A percentile compares a stretch with the other conserved stretches of the same genome.
These are phyloP conservation scores for Ricinus communis DNA, from an alignment of 345 rosid species.

Conservation along the genomic window DNA sequence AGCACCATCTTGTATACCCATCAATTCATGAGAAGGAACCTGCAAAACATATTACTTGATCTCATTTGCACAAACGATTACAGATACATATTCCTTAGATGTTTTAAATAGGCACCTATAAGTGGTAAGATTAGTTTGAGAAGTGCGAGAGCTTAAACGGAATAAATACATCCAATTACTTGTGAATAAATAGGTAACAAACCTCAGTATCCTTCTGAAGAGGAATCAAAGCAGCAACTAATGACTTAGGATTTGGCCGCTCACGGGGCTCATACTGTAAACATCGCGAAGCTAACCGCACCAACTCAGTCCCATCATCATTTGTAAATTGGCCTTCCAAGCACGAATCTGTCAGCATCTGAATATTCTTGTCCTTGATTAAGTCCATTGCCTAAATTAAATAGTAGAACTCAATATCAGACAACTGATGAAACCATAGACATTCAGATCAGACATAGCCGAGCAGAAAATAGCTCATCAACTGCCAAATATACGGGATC, in stretches of 20 bases:
- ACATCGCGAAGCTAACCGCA: slow-evolving; percentile 76
- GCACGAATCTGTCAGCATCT: slow-evolving; percentile 82
- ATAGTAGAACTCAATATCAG: slow-evolving; percentile 8
- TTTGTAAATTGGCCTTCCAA: slow-evolving; percentile 78
- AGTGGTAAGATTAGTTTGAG: slow-evolving; percentile 8
- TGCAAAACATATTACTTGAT: slow-evolving; percentile 27
- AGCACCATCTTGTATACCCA: slow-evolving; percentile 68
- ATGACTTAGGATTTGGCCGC: slow-evolving; percentile 69
- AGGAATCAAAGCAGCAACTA: slow-evolving; percentile 67
- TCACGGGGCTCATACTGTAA: slow-evolving; percentile 81
- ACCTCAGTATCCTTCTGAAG: slow-evolving; percentile 88
- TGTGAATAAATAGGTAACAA: slow-evolving; percentile 8
- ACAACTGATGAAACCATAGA: slow-evolving; percentile 1
- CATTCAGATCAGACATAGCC: not conserved
- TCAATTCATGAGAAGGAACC: slow-evolving; percentile 70
- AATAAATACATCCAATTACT: not conserved
- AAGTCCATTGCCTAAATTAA: slow-evolving; percentile 79
- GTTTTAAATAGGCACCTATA: not conserved
- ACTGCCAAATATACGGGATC: not conserved
- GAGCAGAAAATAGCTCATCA: not conserved
- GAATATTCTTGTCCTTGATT: slow-evolving; percentile 79
- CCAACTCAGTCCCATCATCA: slow-evolving; percentile 71
- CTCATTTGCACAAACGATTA: slow-evolving; percentile 10
- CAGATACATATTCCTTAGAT: not conserved
- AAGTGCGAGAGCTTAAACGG: not conserved